These are phyloP conservation scores for Leptomonas seymouri DNA, from an alignment of 208 protist genomes.

Conservation along the genomic window DNA sequence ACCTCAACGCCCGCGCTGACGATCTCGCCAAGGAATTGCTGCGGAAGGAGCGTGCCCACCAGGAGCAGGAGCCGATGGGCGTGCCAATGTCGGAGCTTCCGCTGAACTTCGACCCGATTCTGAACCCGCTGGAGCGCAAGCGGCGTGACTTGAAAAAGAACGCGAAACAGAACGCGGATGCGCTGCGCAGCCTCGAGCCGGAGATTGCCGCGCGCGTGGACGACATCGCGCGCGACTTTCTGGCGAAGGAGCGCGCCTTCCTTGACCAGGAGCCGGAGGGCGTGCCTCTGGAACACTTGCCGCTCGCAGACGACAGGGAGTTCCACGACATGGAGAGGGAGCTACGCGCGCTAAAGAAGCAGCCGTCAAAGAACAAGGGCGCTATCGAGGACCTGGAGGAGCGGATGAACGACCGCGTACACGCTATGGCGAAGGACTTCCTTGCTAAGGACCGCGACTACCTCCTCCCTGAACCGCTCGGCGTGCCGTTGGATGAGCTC, in stretches of 20 bases:
- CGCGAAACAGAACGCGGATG: slow-evolving; percentile 56
- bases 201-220: slow-evolving; percentile 70
- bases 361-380: slow-evolving; percentile 67
- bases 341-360: slow-evolving; percentile 63
- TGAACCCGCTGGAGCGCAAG: slow-evolving; percentile 70
- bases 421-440: slow-evolving; percentile 70
- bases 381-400: slow-evolving; percentile 66
- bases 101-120: slow-evolving; percentile 67
- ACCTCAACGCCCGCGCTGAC: slow-evolving; percentile 67
- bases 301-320: slow-evolving; percentile 59
- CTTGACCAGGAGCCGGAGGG: slow-evolving; percentile 66
- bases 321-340: slow-evolving; percentile 74
- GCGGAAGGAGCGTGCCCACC: slow-evolving; percentile 61
- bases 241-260: slow-evolving; percentile 77
- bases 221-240: slow-evolving; percentile 63
- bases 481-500: slow-evolving; percentile 66
- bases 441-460: slow-evolving; percentile 54
- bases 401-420: slow-evolving; percentile 68
- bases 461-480: slow-evolving; percentile 73
- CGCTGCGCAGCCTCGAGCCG: slow-evolving; percentile 54
- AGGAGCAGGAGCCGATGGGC: slow-evolving; percentile 75
- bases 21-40: slow-evolving; percentile 70
- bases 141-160: slow-evolving; percentile 77
- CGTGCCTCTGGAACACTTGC: slow-evolving; percentile 61
- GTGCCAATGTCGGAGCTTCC: slow-evolving; percentile 68